Evolutionary conservation across 768 basidiomycete species (phyloP).

Genomic region (Scleroderma bovista): DNA sequence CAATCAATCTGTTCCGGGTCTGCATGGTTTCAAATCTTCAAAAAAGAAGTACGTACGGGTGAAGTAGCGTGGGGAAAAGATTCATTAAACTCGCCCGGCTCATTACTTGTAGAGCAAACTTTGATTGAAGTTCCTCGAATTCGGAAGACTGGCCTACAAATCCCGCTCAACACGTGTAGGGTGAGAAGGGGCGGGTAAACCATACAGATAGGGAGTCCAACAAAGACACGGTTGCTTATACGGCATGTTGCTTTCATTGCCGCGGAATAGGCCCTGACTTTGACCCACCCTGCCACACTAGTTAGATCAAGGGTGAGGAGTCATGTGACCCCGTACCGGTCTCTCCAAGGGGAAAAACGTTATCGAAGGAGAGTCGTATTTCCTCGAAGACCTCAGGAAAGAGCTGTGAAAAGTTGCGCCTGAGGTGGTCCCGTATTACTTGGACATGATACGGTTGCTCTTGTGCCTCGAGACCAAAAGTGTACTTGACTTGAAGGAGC

Average conservation of each 20-base stretch:
- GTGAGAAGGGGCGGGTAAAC: constrained; percentile 2
- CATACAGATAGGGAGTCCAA: constrained; percentile 35
- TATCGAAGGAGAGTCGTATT: constrained; percentile 26
- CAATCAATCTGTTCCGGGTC: constrained; percentile 23
- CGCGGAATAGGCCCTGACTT: constrained; percentile 22
- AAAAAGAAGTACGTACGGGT: constrained; percentile 25
- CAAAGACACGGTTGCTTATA: constrained; percentile 37
- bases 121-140: constrained; percentile 28
- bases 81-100: constrained; percentile 28
- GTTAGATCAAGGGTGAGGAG: constrained; percentile 7
- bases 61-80: constrained; percentile 29
- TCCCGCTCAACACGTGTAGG: constrained; percentile 5
- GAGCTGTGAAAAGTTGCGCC: constrained; percentile 26
- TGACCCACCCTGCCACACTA: constrained; percentile 23
- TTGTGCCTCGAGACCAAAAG: constrained; percentile 30
- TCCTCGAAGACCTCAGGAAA: constrained; percentile 32
- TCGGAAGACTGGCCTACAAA: constrained; percentile 31
- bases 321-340: constrained; percentile 11
- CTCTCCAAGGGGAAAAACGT: constrained; percentile 19
- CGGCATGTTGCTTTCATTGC: constrained; percentile 31
- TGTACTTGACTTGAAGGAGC: constrained; percentile 35
- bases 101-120: constrained; percentile 31
- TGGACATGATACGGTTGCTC: constrained; percentile 32
- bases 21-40: constrained; percentile 8
- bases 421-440: constrained; percentile 29